Evolutionary conservation across 208 protist genomes (phyloP), one percentile per base, ranked within the genome.

Genomic region (Vickermania ingenoplastis): DNA sequence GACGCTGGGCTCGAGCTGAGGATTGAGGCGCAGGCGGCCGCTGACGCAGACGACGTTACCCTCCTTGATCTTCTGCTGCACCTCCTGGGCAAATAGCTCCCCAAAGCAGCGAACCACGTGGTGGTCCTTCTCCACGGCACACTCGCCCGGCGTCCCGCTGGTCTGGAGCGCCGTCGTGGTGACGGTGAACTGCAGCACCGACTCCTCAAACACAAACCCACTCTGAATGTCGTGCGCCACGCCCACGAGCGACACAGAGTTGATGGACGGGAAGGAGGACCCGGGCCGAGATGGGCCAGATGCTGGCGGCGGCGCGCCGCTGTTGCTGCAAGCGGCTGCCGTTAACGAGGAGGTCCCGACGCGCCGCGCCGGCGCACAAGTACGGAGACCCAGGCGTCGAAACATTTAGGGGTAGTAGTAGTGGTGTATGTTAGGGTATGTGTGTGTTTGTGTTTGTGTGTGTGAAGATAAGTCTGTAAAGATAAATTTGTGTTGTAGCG

Each of bases 51-150:
- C 82, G 0, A 95, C 83, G 62, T 72, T 86, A 26, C 89, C 89
- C 65, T 95, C 89, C 66, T 73, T 83, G 30, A 95, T 51, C 58
- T 78, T 83, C 24, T 53, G 53, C 27, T 79, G 76, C 57, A 93
- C 69, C 31, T 95, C 81, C 48, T 82, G 76, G 13, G 83, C 87
- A 66, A 92, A 95, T 25, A 84, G 75, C 41, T 95, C 89, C 11
- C 89, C 89, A 59, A 86, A 93, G 78, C 89, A 95, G 55, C 89
- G 89, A 24, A 95, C 74, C 0, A 86, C 92, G 77, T 95, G 89
- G 63, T 95, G 89, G 57, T 95, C 89, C 72, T 93, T 93, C 72
- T 92, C 86, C 30, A 95, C 83, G 7, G 91, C 75, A 52, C 85
- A 88, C 56, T 93, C 85, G 52, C 81, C 72, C 36, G 36, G 36